Percentiles rank a stretch among this genome's conserved stretches.
These are phyloP conservation scores for Calvatia gigantea DNA, from an alignment of 768 basidiomycete genomes.

Conservation along the genomic window DNA sequence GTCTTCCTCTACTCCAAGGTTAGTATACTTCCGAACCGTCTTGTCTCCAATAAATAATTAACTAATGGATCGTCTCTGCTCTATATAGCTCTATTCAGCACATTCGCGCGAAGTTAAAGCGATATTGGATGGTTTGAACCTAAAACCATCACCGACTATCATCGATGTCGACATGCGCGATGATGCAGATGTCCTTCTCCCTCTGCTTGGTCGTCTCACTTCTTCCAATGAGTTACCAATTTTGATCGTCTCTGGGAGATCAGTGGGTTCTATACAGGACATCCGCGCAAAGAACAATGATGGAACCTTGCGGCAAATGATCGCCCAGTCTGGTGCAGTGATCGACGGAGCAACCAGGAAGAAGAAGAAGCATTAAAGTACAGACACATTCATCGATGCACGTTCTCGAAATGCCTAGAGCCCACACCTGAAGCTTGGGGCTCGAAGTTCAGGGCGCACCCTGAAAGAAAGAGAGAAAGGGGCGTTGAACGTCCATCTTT, in stretches of 20 bases:
- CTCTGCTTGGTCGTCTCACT: constrained; percentile 63
- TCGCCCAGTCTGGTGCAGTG: constrained; percentile 55
- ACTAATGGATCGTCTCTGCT: constrained; percentile 3
- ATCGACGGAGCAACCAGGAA: constrained; percentile 51
- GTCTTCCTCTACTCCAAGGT: constrained; percentile 77
- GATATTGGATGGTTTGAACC: constrained; percentile 50
- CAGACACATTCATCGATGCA: too few species aligned
- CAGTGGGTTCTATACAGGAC: constrained; percentile 48
- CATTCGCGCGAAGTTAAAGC: constrained; percentile 64
- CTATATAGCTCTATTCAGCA: constrained; percentile 55
- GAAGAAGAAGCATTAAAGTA: constrained; percentile 36
- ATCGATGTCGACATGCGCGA: constrained; percentile 73
- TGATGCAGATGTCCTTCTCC: constrained; percentile 59
- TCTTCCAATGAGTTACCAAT: constrained; percentile 53
- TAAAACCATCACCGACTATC: constrained; percentile 60
- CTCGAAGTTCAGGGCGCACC: background rate
- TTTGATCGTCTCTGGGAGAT: constrained; percentile 63
- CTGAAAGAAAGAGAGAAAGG: background rate
- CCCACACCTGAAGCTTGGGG: background rate
- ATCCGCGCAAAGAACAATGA: constrained; percentile 46
- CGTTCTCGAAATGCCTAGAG: too few species aligned
- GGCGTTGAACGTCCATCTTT: background rate
- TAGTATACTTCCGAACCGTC: constrained; percentile 11
- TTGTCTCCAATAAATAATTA: constrained; percentile 1
- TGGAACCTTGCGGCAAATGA: constrained; percentile 48